Evolutionary conservation across 129 eudicot genomes (phyloP), one percentile per base, ranked within the genome.

Genomic region (Rutidosis leptorrhynchoides): DNA sequence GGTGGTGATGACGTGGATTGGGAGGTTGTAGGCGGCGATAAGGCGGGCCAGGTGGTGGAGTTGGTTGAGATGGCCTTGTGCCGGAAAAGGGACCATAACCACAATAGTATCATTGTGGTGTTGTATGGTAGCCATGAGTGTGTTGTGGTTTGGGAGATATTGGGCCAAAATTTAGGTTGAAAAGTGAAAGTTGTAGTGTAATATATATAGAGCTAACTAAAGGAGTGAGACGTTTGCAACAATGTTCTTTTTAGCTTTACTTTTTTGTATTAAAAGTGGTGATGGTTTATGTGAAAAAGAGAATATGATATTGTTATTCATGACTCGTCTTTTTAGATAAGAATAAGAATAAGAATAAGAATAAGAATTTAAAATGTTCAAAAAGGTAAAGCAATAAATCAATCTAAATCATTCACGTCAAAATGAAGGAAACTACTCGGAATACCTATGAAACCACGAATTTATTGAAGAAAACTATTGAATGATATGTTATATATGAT

Each of bases 31-130:
- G 77, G 71, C 19, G 71, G 80, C 17, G 73, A 82, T 54, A 28
- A 82, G 86, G 56, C 70, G 74, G 53, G 80, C 69, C 57, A 82
- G 83, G 69, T 82, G 80, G 62, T 77, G 83, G 35, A 82, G 76
- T 42, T 77, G 80, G 76, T 82, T 82, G 58, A 82, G 77, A 70
- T 82, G 86, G 33, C 86, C 82, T 58, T 82, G 86, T 26, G 76
- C 76, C 49, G 83, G 78, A 69, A 82, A 78, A 7, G 83, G 86
- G 22, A 77, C 86, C 15, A 77, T 54, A 0, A 82, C 63, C 27
- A 78, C 77, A 17, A 19, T 61, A 7, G 17, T 46, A 0, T 32
- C 9, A 23, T 56, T 5, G 0, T 54, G 25, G 25, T 28, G 40
- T 24, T 65, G 45, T n/a, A 17, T 37, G 55, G 5, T 7, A 5